Base-by-base conservation (phyloP, 208 protist genomes). In the Endotrypanum monterogeii region DNA sequence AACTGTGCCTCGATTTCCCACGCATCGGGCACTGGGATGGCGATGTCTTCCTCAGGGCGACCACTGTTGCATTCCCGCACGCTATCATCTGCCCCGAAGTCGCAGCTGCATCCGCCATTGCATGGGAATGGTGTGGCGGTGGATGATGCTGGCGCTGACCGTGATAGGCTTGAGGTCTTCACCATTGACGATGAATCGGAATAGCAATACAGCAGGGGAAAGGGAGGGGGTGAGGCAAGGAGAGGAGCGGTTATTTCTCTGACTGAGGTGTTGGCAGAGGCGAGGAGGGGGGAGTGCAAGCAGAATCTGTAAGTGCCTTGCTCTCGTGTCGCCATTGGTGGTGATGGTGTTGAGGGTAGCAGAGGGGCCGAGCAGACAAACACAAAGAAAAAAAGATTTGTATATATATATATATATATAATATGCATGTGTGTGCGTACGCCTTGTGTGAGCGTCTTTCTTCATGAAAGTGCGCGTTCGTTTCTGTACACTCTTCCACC, bases 1-100 rank as follows among this genome's bases (percentile, higher is more conserved):
- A 39, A 14, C 63, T 51, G 50, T 54, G 66, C 18, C 20, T 78
- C 14, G 18, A 65, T n/a, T 30, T 23, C 44, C 35, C 68, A 46
- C 6, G 79, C 65, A 11, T 39, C 74, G 0, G 69, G 75, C 8
- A 65, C 70, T 9, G 73, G 73, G 16, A 61, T 74, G 9, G 60
- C 48, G 14, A 72, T 83, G 44, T 78, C 68, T 35, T 83, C 62
- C 37, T 75, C 78, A n/a, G 78, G 78, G 61, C 62, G 78, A 23
- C 68, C 74, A 48, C 68, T 67, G 30, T 74, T 83, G 35, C 72
- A 71, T 30, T 2, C 44, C 11, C 23, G 58, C 0, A 61, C 60
- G 7, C 56, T 39, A 32, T 50, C 16, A 23, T 39, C n/a, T 16
- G n/a, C 7, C 12, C 23, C 44, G 54, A 37, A 55, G 44, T 28